These are phyloP conservation scores for Geranomyces variabilis DNA, from an alignment of 192 early-diverging fungal species.

Conservation along the genomic window DNA sequence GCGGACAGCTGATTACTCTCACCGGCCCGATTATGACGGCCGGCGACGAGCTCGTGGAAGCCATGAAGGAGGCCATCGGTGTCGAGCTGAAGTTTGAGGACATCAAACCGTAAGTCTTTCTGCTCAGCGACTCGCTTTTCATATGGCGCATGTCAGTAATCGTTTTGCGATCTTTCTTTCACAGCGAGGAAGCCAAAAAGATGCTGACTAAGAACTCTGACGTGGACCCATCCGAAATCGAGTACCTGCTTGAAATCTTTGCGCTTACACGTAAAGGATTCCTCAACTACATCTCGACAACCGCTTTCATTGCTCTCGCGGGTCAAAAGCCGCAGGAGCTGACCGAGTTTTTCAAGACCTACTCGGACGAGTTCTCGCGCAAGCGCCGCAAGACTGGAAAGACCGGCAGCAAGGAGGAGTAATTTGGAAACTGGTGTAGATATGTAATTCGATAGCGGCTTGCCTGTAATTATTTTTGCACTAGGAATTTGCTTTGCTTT, in stretches of 20 bases:
- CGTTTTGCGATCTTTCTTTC: neutral
- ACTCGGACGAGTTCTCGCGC: neutral
- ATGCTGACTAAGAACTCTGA: neutral
- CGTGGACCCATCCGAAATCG: constrained; percentile 13
- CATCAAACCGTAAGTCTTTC: neutral
- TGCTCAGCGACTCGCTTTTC: neutral
- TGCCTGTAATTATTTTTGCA: no score
- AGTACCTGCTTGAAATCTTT: neutral
- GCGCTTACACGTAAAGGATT: neutral
- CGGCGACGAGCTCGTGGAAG: constrained; percentile 8
- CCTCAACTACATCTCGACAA: neutral
- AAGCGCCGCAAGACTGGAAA: neutral
- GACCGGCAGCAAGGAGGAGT: neutral
- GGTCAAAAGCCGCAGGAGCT: constrained; percentile 14
- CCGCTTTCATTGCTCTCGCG: neutral
- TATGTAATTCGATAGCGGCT: no score
- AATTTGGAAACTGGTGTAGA: no score
- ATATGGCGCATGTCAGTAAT: no score
- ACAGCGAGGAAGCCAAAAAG: neutral
- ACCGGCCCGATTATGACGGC: constrained; percentile 7
- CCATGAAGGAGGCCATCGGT: constrained; percentile 1
- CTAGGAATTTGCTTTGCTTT: no score
- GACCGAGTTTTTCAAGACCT: constrained; percentile 15
- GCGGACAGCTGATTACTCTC: constrained; percentile 6
- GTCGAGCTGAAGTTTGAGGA: constrained; percentile 10